Evolutionary conservation across 805 yeast genomes (phyloP), one percentile per base, ranked within the genome.

Genomic region (Kluyveromyces siamensis): DNA sequence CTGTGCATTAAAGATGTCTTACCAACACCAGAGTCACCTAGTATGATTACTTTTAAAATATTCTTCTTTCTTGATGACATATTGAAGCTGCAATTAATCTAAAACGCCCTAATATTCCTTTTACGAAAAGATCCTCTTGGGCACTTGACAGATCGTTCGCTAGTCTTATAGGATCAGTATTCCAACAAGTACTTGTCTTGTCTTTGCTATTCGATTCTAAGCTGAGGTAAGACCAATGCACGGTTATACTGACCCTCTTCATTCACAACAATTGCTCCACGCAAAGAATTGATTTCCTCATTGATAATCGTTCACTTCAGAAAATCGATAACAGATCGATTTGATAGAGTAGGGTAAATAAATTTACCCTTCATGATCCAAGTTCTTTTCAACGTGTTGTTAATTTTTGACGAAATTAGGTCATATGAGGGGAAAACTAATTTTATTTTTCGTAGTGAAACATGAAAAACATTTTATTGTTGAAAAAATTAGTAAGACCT

Each of bases 1-100:
- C 91, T 96, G 68, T 91, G 98, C 96, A 91, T 90, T 56, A 91
- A 72, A 3, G 96, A 88, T 27, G 98, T 91, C 72, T 91, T 91
- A 27, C 99, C 99, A 43, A 93, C 98, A 48, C 98, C 98, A 1
- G 96, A 86, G 67, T 93, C 98, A 39, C 99, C 99, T 48, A 91
- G 75, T 48, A 91, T 89, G 66, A 91, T 91, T 52, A 91, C 96
- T 65, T 87, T 85, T 52, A 86, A 71, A 54, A 85, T 73, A 33
- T 88, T 83, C 65, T 85, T 85, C 74, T 83, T 84, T 70, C 87
- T 77, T 17, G 65, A 53, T 9, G 68, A 62, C 68, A 63, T 63
- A 21, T 11, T 27, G n/a, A 18, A 19, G 16, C 14, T 5, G 14
- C 35, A 11, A 30, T 30, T 30, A 30, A 30, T 30, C 14, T 30